Conservation (phyloP, 2,329 filamentous ascomycete species). For the Fusarium floridanum region DNA sequence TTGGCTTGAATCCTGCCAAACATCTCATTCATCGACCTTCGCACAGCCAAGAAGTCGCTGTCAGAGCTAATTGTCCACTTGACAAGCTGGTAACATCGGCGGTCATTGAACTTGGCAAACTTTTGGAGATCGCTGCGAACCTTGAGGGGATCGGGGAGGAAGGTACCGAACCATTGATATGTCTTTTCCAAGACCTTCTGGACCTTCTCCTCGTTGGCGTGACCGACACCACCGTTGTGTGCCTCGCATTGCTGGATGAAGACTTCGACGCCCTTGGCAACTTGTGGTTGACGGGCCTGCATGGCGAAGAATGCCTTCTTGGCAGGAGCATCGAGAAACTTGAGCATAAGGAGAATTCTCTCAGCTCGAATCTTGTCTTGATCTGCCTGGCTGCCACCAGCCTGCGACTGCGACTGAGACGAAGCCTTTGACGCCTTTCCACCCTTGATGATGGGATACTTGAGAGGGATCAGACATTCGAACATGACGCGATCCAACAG, state of each 20-base stretch:
- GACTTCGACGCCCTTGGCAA: constrained; percentile 79
- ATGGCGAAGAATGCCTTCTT: constrained; percentile 91
- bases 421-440: constrained; percentile 71
- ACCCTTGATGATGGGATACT: constrained; percentile 77
- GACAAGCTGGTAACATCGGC: constrained; percentile 89
- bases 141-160: constrained; percentile 80
- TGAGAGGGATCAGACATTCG: constrained; percentile 90
- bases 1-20: constrained; percentile 82
- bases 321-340: constrained; percentile 80
- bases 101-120: constrained; percentile 92
- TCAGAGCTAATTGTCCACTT: constrained; percentile 86
- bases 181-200: constrained; percentile 79
- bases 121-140: constrained; percentile 85
- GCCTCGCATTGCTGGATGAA: constrained; percentile 88
- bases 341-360: constrained; percentile 84
- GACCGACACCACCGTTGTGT: constrained; percentile 88
- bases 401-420: constrained; percentile 65
- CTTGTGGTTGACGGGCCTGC: constrained; percentile 81
- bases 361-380: constrained; percentile 84
- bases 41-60: constrained; percentile 92
- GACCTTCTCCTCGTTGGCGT: constrained; percentile 76
- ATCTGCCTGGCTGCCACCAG: constrained; percentile 66
- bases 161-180: constrained; percentile 78
- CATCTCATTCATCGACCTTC: constrained; percentile 90
- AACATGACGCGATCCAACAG: constrained; percentile 87